phyloP scores from a whole-genome alignment of 306 rosid species.

The Rosa rugosa region DNA sequence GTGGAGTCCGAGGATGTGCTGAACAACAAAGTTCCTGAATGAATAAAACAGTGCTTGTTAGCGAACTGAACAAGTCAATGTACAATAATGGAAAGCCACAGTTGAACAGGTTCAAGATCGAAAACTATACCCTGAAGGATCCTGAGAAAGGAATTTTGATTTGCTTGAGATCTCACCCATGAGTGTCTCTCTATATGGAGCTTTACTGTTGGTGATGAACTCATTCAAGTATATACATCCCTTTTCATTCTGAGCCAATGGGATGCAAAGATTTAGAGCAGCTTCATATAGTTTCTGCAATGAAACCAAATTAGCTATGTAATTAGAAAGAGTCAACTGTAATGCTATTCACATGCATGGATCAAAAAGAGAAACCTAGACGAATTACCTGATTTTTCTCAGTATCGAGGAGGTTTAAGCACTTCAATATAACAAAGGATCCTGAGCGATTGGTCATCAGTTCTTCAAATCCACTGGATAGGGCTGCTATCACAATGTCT shows the following conservation, averaged over 20 bases:
- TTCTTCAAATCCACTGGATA: background rate
- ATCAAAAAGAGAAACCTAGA: background rate
- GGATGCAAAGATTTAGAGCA: background rate
- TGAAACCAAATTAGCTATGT: background rate
- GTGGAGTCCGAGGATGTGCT: slow-evolving; percentile 21
- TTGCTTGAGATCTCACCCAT: background rate
- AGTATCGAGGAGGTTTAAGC: slow-evolving; percentile 6
- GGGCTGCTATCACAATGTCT: background rate
- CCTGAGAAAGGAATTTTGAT: slow-evolving; percentile 25
- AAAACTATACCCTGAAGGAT: slow-evolving; percentile 28
- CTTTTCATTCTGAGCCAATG: slow-evolving; percentile 21
- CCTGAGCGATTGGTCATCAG: slow-evolving; percentile 17
- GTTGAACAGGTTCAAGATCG: background rate
- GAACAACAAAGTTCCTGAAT: slow-evolving; percentile 34
- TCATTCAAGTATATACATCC: slow-evolving; percentile 27
- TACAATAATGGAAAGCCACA: background rate
- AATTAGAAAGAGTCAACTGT: background rate
- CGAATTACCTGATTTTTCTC: slow-evolving; percentile 20
- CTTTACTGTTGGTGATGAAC: slow-evolving; percentile 20
- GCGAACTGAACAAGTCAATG: background rate
- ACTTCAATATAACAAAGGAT: slow-evolving; percentile 18
- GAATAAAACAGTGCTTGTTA: background rate
- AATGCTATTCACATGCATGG: background rate
- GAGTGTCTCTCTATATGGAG: slow-evolving; percentile 20
- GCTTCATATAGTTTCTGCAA: slow-evolving; percentile 17